A percentile compares a stretch with the other conserved stretches of the same genome.
Evolutionary conservation across 2,329 filamentous ascomycete species (phyloP).

Genomic region (Dothidotthia symphoricarpi): DNA sequence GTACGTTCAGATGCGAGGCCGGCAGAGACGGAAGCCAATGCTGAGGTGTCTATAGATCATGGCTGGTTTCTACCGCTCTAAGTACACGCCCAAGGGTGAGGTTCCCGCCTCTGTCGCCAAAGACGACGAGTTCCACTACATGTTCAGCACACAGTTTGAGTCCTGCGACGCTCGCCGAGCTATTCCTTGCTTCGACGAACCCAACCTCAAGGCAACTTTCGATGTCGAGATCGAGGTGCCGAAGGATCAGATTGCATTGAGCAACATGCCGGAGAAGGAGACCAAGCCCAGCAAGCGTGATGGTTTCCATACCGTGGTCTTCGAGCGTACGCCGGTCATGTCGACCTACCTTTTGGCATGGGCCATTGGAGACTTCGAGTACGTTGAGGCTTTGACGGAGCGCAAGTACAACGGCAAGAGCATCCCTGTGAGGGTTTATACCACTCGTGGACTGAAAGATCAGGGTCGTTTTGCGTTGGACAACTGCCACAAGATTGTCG

Average conservation of each 20-base stretch:
- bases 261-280: constrained; percentile 90
- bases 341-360: constrained; percentile 94
- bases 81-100: constrained; percentile 78
- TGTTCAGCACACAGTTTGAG: constrained; percentile 95
- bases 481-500: constrained; percentile 88
- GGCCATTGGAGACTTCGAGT: constrained; percentile 96
- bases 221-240: constrained; percentile 92
- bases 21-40: background rate
- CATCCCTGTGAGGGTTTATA: constrained; percentile 93
- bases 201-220: constrained; percentile 93
- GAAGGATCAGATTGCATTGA: constrained; percentile 80
- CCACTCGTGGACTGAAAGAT: constrained; percentile 87
- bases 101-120: constrained; percentile 75
- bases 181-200: constrained; percentile 98
- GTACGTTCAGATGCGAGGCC: constrained; percentile 39
- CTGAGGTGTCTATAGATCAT: constrained; percentile 50
- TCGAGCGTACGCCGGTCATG: constrained; percentile 90
- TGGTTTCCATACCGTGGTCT: constrained; percentile 75
- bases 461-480: constrained; percentile 87
- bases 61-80: constrained; percentile 90
- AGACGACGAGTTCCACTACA: constrained; percentile 63
- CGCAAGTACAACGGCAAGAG: constrained; percentile 88
- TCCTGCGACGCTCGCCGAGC: constrained; percentile 90
- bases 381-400: constrained; percentile 86
- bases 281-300: constrained; percentile 69